Conservation (phyloP, 306 rosid species). For the Vachellia collinsii region DNA sequence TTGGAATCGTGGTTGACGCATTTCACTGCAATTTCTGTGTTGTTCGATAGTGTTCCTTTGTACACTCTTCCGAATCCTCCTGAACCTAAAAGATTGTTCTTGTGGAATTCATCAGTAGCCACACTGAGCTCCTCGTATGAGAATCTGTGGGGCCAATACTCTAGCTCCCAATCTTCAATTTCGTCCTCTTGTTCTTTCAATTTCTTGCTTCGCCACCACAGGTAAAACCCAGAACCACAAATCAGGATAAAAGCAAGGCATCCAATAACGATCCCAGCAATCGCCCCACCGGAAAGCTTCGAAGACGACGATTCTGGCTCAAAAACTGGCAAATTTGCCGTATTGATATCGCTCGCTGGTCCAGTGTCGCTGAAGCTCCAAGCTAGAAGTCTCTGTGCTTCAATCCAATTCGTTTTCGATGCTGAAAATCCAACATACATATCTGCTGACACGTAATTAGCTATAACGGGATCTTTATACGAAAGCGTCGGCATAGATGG, state of each 20-base stretch:
- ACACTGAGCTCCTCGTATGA: constrained; percentile 63
- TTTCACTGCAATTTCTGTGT: constrained; percentile 75
- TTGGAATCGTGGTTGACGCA: constrained; percentile 91
- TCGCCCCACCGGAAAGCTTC: constrained; percentile 52
- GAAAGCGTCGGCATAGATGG: constrained; percentile 64
- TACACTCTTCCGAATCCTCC: constrained; percentile 94
- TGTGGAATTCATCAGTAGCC: constrained; percentile 64
- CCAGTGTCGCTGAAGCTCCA: constrained; percentile 91
- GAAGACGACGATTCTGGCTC: constrained; percentile 33
- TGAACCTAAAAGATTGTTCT: constrained; percentile 55
- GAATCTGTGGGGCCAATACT: constrained; percentile 92
- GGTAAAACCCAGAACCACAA: constrained; percentile 35
- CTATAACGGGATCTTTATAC: constrained; percentile 49
- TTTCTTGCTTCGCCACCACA: constrained; percentile 55
- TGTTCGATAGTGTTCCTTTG: constrained; percentile 58
- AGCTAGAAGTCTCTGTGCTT: constrained; percentile 75
- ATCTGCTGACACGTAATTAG: constrained; percentile 63
- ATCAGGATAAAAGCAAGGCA: constrained; percentile 44
- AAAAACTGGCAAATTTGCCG: constrained; percentile 64
- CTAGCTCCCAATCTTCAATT: constrained; percentile 87
- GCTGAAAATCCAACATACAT: constrained; percentile 95
- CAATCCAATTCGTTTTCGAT: constrained; percentile 73
- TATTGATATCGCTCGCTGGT: constrained; percentile 59
- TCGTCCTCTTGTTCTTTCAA: constrained; percentile 65
- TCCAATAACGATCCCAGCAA: constrained; percentile 62